A percentile compares a stretch with the other conserved stretches of the same genome.
Conservation (phyloP, 805 yeast genomes). For the Citeromyces nyonsensis region DNA sequence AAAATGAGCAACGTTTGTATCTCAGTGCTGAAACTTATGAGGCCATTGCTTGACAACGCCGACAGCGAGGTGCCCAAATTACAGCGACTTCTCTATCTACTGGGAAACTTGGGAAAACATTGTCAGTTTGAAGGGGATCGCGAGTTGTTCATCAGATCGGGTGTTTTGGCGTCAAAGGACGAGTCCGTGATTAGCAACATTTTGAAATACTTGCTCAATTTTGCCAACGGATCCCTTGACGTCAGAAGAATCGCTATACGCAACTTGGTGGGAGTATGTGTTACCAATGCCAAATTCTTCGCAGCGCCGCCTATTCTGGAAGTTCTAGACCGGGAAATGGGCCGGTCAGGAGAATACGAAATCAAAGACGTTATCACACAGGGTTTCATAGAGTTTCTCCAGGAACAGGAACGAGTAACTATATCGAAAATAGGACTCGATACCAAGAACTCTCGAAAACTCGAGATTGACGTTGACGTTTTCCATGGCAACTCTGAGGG, state of each 20-base stretch:
- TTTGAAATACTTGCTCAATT: constrained; percentile 39
- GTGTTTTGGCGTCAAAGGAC: constrained; percentile 24
- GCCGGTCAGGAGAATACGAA: constrained; percentile 19
- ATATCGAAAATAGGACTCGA: constrained; percentile 22
- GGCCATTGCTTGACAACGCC: constrained; percentile 23
- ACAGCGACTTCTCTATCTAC: constrained; percentile 38
- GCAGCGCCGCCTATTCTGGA: constrained; percentile 35
- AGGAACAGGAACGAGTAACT: constrained; percentile 34
- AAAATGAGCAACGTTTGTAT: constrained; percentile 42
- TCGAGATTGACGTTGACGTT: constrained; percentile 26
- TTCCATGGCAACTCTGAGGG: constrained; percentile 38
- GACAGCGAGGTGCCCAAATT: constrained; percentile 19
- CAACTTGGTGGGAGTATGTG: constrained; percentile 43
- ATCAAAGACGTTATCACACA: constrained; percentile 36
- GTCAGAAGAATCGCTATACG: constrained; percentile 37
- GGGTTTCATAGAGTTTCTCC: constrained; percentile 42
- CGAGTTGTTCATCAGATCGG: constrained; percentile 19
- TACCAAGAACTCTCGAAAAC: constrained; percentile 16
- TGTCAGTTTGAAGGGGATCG: constrained; percentile 41
- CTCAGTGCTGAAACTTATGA: constrained; percentile 37
- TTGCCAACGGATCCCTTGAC: constrained; percentile 22
- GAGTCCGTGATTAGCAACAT: constrained; percentile 46
- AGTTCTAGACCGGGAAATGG: constrained; percentile 30
- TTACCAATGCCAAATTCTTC: constrained; percentile 51
- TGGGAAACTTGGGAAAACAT: constrained; percentile 59